Conservation (phyloP, 1,284 basidiomycete species). For the Papiliotrema terrestris region DNA sequence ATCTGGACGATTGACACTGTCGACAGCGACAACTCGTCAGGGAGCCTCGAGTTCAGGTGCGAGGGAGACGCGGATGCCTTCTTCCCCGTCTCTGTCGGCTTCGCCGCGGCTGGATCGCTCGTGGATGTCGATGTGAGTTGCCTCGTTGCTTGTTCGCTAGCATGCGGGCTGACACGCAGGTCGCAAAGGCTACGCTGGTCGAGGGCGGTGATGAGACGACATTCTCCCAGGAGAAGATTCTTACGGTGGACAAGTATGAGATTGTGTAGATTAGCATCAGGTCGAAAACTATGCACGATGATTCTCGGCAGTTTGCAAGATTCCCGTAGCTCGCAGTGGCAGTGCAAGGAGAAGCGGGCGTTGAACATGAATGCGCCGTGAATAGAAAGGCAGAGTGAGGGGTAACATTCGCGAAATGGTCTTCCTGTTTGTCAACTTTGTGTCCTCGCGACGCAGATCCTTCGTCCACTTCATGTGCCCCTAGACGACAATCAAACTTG, state of each 20-base stretch:
- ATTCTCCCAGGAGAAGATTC: constrained; percentile 74
- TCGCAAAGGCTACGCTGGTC: constrained; percentile 57
- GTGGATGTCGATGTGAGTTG: constrained; percentile 61
- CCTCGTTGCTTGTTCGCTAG: background rate
- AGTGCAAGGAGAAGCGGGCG: too few species aligned
- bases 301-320: background rate
- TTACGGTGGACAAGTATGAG: constrained; percentile 66
- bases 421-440: too few species aligned
- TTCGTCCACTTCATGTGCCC: too few species aligned
- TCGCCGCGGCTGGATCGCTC: constrained; percentile 73
- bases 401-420: too few species aligned
- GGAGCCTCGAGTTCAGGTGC: constrained; percentile 82
- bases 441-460: too few species aligned
- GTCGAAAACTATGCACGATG: background rate
- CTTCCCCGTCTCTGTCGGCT: constrained; percentile 87
- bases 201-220: constrained; percentile 60
- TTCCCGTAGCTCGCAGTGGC: too few species aligned
- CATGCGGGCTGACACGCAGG: constrained; percentile 26
- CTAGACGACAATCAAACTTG: too few species aligned
- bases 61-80: constrained; percentile 78
- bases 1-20: constrained; percentile 69
- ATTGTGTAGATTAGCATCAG: constrained; percentile 43
- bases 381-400: too few species aligned
- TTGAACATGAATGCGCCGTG: too few species aligned
- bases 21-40: constrained; percentile 58